Evolutionary conservation across 176 grass and related monocot genomes (phyloP).

Genomic region (Paspalum notatum): DNA sequence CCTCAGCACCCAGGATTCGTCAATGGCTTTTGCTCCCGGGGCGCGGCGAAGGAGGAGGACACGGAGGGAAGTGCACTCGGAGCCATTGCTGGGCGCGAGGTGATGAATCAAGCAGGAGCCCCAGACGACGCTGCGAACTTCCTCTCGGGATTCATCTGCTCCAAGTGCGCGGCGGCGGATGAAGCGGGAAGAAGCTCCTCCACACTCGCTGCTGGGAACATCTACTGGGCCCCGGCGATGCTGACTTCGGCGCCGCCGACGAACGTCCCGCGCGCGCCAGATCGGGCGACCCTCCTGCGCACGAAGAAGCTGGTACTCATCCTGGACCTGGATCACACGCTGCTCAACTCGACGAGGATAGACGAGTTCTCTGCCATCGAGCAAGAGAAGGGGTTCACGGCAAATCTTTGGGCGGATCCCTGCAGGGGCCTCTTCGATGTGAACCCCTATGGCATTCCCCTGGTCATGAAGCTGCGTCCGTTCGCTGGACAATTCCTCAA

Average conservation of each 20-base stretch:
- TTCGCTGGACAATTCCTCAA: constrained; percentile 33
- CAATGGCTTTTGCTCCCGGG: neutral
- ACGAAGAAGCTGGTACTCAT: constrained; percentile 60
- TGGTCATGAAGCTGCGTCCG: constrained; percentile 68
- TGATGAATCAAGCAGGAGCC: neutral
- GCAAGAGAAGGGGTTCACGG: constrained; percentile 24
- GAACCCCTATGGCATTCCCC: neutral
- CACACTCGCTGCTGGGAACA: neutral
- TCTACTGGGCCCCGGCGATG: neutral
- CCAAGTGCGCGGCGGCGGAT: neutral
- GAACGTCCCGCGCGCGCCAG: neutral
- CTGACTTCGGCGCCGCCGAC: neutral
- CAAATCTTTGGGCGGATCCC: constrained; percentile 27
- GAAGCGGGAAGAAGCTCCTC: neutral
- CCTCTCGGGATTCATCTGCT: neutral
- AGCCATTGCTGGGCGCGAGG: neutral
- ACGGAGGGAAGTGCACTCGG: neutral
- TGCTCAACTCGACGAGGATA: constrained; percentile 56
- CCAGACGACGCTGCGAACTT: neutral
- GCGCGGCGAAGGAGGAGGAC: neutral
- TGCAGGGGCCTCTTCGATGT: constrained; percentile 52
- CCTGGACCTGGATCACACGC: constrained; percentile 73
- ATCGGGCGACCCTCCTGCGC: constrained; percentile 31
- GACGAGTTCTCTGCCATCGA: constrained; percentile 44
- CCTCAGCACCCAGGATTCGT: neutral